Base-by-base conservation (phyloP, 352 stramenopile species). In the Globisporangium heterothallicum region DNA sequence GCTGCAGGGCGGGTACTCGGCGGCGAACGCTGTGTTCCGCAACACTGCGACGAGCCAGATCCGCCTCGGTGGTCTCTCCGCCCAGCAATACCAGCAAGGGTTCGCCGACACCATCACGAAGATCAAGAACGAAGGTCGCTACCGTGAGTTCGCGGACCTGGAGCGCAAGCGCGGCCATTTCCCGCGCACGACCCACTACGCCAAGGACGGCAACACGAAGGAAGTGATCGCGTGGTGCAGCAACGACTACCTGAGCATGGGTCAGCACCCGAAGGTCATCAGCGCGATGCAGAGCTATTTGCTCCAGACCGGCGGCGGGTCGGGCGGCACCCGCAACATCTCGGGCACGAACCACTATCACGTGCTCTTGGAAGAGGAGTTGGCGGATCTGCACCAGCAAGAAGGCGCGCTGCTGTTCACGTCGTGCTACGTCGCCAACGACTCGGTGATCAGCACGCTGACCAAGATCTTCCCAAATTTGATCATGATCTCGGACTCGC, bases 201-300 rank as follows among this genome's bases (percentile, higher is more conserved):
- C 79, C 53, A 63, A 75, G 26, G 61, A 80, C 32, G 78, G 80
- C 21, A 68, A 70, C 9, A 85, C 74, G 18, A 92, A 92, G 64
- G 84, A 92, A 56, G 84, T 96, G 19, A 77, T 93, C 10, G 83
- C 79, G 18, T 96, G 86, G 86, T 96, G 87, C 77, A 84, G 64
- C 16, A 96, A 96, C 56, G 86, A 96, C 64, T 96, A 96, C 59
- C 44, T 96, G 42, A 85, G 78, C 55, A 96, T 96, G 87, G 86
- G 87, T 9, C 86, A 96, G 59, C 68, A 96, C 64, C 86, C 86
- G 3, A 88, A 86, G 56, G 87, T 96, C 14, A 72, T 96, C 36
- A 64, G 53, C 0, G 74, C 87, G 7, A 95, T 95, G 84, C 72
- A 93, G 35, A 70, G 88, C 42, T 92, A 81, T 45, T 56, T 94